Percentiles rank a stretch among this genome's conserved stretches.
Conservation (phyloP, 2,329 filamentous ascomycete species). For the Talaromyces sp. region DNA sequence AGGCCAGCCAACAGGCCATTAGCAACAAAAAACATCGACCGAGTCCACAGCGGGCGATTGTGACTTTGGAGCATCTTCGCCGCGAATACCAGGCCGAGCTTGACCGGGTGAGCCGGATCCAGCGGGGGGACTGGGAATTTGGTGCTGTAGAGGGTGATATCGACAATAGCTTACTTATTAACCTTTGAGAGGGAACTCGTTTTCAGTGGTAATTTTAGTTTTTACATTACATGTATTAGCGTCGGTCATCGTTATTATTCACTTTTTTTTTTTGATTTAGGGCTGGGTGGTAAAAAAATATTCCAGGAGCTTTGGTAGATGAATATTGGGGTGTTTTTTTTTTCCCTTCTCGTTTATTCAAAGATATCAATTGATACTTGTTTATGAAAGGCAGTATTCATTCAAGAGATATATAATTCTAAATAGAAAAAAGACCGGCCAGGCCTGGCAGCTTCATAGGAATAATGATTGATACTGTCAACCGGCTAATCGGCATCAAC, state of each 20-base stretch:
- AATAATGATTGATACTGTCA: not conserved
- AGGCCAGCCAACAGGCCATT: not conserved
- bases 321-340: not conserved
- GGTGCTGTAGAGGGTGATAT: conserved; percentile 29
- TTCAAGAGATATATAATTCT: too few species aligned
- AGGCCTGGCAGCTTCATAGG: not conserved
- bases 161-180: conserved; percentile 8
- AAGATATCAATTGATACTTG: not conserved
- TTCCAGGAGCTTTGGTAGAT: conserved; percentile 1
- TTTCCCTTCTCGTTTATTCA: not conserved
- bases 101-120: conserved; percentile 80
- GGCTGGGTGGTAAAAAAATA: not conserved
- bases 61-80: conserved; percentile 80
- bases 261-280: not conserved
- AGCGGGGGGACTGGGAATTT: conserved; percentile 85
- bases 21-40: conserved; percentile 22
- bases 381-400: not conserved
- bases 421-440: too few species aligned
- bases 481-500: not conserved
- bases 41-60: conserved; percentile 62
- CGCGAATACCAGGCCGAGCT: conserved; percentile 87
- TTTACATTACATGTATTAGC: not conserved
- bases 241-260: not conserved
- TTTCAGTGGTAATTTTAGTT: not conserved
- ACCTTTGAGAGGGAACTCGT: not conserved